A percentile compares a stretch with the other conserved stretches of the same genome.
Evolutionary conservation across 345 rosid genomes (phyloP).

Genomic region (Eucalyptus tenuipes): DNA sequence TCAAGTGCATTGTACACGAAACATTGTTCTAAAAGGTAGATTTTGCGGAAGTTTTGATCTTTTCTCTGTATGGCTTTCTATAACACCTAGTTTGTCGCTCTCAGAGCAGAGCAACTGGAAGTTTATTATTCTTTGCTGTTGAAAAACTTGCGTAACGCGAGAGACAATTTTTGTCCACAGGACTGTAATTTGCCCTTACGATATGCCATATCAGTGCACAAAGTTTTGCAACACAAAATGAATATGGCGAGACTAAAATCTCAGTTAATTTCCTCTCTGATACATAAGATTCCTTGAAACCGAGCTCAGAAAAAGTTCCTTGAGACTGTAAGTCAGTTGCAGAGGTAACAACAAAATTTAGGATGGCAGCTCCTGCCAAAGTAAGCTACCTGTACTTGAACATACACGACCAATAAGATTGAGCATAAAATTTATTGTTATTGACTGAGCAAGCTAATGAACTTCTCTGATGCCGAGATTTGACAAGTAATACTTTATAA

Average conservation of each 20-base stretch:
- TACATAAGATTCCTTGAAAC: neutral
- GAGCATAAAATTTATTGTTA: neutral
- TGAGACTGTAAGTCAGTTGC: neutral
- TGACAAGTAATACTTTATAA: neutral
- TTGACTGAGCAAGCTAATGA: neutral
- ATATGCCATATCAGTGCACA: neutral
- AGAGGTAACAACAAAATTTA: neutral
- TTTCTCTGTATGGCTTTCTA: neutral
- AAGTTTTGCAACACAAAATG: neutral
- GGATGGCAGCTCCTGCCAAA: neutral
- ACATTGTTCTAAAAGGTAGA: neutral
- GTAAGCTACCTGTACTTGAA: neutral
- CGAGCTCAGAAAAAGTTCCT: neutral
- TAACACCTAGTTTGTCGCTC: neutral
- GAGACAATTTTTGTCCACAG: neutral
- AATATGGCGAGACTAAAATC: neutral
- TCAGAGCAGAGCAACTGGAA: neutral
- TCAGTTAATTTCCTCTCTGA: neutral
- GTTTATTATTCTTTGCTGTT: neutral
- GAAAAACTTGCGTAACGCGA: neutral
- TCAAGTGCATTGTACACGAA: neutral
- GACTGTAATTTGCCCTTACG: neutral
- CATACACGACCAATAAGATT: neutral
- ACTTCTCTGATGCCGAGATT: neutral
- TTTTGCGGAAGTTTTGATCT: neutral